Evolutionary conservation across 2,329 filamentous ascomycete species (phyloP).

Genomic region (Parastagonospora nodorum): DNA sequence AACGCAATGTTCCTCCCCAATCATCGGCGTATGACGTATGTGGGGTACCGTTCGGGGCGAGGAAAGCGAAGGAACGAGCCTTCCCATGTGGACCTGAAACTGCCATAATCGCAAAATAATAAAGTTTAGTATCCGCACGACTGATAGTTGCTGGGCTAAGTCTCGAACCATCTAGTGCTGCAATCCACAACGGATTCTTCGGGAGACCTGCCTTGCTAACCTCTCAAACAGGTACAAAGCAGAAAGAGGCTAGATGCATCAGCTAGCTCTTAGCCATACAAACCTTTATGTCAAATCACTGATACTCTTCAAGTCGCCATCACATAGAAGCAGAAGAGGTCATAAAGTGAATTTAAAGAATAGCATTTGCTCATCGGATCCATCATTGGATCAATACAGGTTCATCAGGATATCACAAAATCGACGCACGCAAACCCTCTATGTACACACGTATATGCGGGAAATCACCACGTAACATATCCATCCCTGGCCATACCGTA

Average conservation of each 20-base stretch:
- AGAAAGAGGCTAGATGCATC: too few species aligned
- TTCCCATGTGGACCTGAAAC: too few species aligned
- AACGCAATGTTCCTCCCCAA: neutral
- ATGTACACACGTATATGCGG: slow-evolving; percentile 10
- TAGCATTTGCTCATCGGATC: slow-evolving; percentile 13
- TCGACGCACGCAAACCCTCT: slow-evolving; percentile 7
- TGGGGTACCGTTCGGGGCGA: neutral
- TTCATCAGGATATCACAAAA: slow-evolving; percentile 19
- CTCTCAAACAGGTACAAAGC: too few species aligned
- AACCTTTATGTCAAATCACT: too few species aligned
- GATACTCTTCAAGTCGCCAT: too few species aligned
- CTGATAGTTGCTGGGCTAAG: too few species aligned
- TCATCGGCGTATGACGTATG: neutral
- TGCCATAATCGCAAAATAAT: too few species aligned
- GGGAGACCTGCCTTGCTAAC: too few species aligned
- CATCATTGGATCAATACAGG: neutral
- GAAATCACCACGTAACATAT: neutral
- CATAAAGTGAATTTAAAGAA: neutral
- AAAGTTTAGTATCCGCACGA: too few species aligned
- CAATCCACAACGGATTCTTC: too few species aligned
- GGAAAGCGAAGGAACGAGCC: neutral
- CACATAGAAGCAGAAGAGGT: neutral
- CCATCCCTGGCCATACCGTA: neutral
- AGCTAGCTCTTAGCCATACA: too few species aligned
- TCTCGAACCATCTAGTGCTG: too few species aligned